Evolutionary conservation across 148 eudicot genomes (phyloP), one percentile per base, ranked within the genome.

Genomic region (Pharnaceum exiguum): DNA sequence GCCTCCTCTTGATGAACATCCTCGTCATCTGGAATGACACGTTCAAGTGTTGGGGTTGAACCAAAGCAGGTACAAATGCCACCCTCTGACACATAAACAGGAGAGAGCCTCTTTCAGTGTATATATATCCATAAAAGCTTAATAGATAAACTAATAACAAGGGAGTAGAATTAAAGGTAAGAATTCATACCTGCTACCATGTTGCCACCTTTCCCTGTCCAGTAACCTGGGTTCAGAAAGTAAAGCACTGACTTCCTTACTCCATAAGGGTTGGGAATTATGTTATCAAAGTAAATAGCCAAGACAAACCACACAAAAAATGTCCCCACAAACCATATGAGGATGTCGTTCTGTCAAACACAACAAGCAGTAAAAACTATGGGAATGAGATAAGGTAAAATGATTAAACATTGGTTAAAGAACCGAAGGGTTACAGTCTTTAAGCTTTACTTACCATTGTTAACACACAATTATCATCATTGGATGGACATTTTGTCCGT

Each of bases 281-380:
- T 82, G 65, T 93, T 88, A 75, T 88, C 96, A 11, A 93, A 83
- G 82, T 93, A 93, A 55, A 93, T 77, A 46, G 99, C 96, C 77
- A 93, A 72, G 47, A 74, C 52, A 59, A 81, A 75, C 96, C 99
- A 93, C 60, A 82, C 17, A 47, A 69, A 24, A 52, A 81, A 91
- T 5, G 83, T 69, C 21, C 74, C 64, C 23, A 75, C 25, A 44
- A 79, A 82, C 94, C 89, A 82, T 67, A 75, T 60, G 68, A 84
- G 85, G 65, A 82, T 63, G 18, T 82, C 83, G 53, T 77, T 82
- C 97, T 91, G 95, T 22, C 46, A 68, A 13, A 46, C 13, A n/a
- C 19, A 17, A 35, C 39, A 19, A 61, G 38, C 12, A 49, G 10
- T 19, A 36, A 7, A 42, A 25, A 48, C 36, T 37, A 0, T 55